These are phyloP conservation scores for Dysphania ambrosioides DNA, from an alignment of 148 eudicot genomes.

Conservation along the genomic window DNA sequence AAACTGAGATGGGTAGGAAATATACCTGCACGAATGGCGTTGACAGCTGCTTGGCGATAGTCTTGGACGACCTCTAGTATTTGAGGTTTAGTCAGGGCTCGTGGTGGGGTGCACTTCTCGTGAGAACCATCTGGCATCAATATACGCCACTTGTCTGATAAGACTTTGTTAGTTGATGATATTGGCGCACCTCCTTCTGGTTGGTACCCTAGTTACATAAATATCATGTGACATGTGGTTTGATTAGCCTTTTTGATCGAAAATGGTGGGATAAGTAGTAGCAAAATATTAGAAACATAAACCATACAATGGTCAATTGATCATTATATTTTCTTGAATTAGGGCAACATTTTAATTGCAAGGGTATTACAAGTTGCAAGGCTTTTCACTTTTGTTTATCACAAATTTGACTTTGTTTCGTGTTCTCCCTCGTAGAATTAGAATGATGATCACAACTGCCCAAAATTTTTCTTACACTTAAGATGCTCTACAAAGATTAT, in stretches of 20 bases:
- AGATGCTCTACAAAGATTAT: too few relatives aligned
- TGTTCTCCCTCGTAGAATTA: too few relatives aligned
- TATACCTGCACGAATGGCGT: conserved; percentile 80
- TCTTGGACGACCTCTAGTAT: conserved; percentile 46
- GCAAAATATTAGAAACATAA: too few relatives aligned
- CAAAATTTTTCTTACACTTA: too few relatives aligned
- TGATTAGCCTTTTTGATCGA: not conserved
- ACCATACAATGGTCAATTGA: too few relatives aligned
- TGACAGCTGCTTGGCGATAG: conserved; percentile 69
- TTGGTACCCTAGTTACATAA: conserved; percentile 59
- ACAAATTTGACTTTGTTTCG: too few relatives aligned
- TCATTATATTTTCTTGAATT: too few relatives aligned
- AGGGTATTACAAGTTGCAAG: too few relatives aligned
- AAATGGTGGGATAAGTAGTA: too few relatives aligned
- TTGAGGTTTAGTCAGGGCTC: conserved; percentile 36
- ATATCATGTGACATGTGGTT: not conserved
- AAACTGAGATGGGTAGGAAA: not conserved
- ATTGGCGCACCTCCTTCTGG: conserved; percentile 57
- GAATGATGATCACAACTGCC: too few relatives aligned
- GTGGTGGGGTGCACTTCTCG: conserved; percentile 55
- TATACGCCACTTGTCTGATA: conserved; percentile 58
- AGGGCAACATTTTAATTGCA: too few relatives aligned
- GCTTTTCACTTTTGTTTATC: too few relatives aligned
- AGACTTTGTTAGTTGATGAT: conserved; percentile 69
- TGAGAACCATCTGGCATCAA: conserved; percentile 57